phyloP scores from a whole-genome alignment of 208 protist genomes.

The Acanthamoeba triangularis region DNA sequence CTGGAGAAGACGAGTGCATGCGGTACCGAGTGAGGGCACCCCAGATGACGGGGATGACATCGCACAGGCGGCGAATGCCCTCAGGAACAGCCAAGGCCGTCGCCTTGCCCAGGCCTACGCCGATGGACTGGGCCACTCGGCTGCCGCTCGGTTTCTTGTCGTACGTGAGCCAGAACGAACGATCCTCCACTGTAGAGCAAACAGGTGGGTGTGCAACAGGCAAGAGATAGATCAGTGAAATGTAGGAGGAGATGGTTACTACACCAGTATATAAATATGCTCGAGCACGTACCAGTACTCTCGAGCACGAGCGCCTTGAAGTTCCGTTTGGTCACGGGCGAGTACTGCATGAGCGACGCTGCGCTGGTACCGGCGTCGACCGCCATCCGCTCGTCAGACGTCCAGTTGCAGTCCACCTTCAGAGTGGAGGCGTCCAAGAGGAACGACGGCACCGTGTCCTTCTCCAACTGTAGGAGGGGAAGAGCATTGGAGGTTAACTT shows the following conservation, averaged over 20 bases:
- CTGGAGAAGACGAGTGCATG: not conserved
- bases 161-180: slow-evolving; percentile 8
- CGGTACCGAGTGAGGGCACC: not conserved
- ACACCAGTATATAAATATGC: too few species aligned
- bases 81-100: not conserved
- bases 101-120: not conserved
- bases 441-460: slow-evolving; percentile 33
- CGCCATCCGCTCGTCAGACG: not conserved
- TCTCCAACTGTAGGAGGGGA: not conserved
- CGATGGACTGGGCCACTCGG: not conserved
- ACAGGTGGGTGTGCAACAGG: not conserved
- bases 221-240: not conserved
- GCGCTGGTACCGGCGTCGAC: not conserved
- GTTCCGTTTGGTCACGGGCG: not conserved
- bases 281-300: not conserved
- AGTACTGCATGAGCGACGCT: slow-evolving; percentile 15
- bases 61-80: not conserved
- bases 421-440: not conserved
- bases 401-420: slow-evolving; percentile 1
- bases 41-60: not conserved
- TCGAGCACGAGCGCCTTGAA: slow-evolving; percentile 6
- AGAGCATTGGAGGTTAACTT: not conserved
- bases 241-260: not conserved
- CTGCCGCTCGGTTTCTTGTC: slow-evolving; percentile 23
- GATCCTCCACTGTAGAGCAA: not conserved